Percentiles rank a stretch among this genome's conserved stretches.
These are phyloP conservation scores for Hypsizygus marmoreus DNA, from an alignment of 768 basidiomycete genomes.

Conservation along the genomic window DNA sequence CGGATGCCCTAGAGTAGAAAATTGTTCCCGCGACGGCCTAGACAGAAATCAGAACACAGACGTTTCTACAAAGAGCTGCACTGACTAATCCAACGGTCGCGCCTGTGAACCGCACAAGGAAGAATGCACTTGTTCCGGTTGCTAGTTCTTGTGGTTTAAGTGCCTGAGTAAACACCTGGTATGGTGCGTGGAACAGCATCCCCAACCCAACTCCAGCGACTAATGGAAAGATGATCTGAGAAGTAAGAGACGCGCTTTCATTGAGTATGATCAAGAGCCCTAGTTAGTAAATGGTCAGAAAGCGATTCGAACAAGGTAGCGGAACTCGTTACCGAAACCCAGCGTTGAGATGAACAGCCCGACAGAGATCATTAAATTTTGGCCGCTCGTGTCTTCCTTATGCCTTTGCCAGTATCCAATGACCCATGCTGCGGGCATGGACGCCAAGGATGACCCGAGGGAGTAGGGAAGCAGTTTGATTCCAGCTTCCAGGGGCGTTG, in stretches of 20 bases:
- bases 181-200: constrained; percentile 85
- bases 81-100: constrained; percentile 80
- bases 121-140: constrained; percentile 83
- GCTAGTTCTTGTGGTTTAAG: constrained; percentile 69
- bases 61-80: constrained; percentile 6
- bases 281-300: constrained; percentile 32
- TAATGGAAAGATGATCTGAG: constrained; percentile 62
- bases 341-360: constrained; percentile 67
- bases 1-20: constrained; percentile 57
- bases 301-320: constrained; percentile 13
- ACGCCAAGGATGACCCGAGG: constrained; percentile 80
- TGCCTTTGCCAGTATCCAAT: constrained; percentile 67
- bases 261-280: constrained; percentile 69
- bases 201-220: constrained; percentile 79
- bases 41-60: constrained; percentile 18
- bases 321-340: constrained; percentile 65
- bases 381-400: constrained; percentile 58
- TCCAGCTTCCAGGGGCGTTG: constrained; percentile 72
- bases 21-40: constrained; percentile 79
- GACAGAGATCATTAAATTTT: constrained; percentile 61
- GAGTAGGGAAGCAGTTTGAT: constrained; percentile 81
- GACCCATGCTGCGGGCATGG: constrained; percentile 85
- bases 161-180: constrained; percentile 73
- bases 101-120: constrained; percentile 84
- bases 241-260: constrained; percentile 43